Evolutionary conservation across 106 monocot species (phyloP), one percentile per base, ranked within the genome.

Genomic region (Phalaenopsis aphrodite): DNA sequence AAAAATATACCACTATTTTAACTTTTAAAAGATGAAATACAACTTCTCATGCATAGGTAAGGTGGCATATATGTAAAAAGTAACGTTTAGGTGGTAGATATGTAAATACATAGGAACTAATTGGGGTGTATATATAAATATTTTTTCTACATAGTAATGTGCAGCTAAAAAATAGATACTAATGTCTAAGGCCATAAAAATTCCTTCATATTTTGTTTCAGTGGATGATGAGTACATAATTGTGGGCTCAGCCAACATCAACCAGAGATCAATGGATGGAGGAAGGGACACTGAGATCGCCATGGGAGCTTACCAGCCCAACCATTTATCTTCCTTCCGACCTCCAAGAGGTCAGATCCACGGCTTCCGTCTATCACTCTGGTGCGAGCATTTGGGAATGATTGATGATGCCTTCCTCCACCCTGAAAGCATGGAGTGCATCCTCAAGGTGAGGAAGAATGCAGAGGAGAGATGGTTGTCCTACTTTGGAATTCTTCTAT

Each of bases 371-470:
- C 3, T 87, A 76, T 74, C 86, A 0, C 79, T 91, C 9, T 91
- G 91, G 91, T 83, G 80, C 3, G 88, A 91, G 79, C 91, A 91
- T 71, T 78, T 88, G 2, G 84, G 88, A 9, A 52, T 79, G 75
- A 15, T 41, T 6, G 83, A 83, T 3, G 72, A 57, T 3, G 42
- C 72, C 5, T 83, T 83, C 77, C 78, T 78, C 3, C 55, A 12
- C 2, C 83, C 83, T 12, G 83, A 83, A 57, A 83, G 78, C 72
- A 4, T 42, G 36, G 52, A 56, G 41, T 83, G 83, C 12, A 72
- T 83, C 49, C 78, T 17, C 42, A 83, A 56, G 71, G 78, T 83
- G 14, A 83, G 78, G 16, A 15, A 72, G 39, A 56, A 78, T 23
- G 83, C 83, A 1, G 83, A 73, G 8, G 5, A 48, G 14, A 6